A percentile compares a stretch with the other conserved stretches of the same genome.
Evolutionary conservation across 768 basidiomycete species (phyloP).

Genomic region (Lentinula lateritia): DNA sequence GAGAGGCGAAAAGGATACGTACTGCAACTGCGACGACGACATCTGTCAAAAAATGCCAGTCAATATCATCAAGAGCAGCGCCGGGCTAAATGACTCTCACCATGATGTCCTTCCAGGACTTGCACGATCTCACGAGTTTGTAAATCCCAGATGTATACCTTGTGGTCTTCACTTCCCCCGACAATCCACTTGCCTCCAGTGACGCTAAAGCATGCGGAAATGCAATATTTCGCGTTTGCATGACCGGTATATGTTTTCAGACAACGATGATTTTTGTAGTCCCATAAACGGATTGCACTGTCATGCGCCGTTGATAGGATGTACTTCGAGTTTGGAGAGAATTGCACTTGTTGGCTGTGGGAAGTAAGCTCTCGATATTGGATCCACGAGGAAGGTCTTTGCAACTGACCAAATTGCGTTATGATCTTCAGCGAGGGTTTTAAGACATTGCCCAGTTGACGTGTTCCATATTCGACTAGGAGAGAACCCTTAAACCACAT

Average conservation of each 20-base stretch:
- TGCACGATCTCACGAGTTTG: slow-evolving; percentile 85
- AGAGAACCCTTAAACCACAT: not conserved
- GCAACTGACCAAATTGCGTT: slow-evolving; percentile 68
- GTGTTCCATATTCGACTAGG: slow-evolving; percentile 93
- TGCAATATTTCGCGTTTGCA: slow-evolving; percentile 76
- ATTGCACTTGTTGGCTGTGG: slow-evolving; percentile 79
- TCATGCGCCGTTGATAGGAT: slow-evolving; percentile 93
- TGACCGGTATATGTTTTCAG: slow-evolving; percentile 90
- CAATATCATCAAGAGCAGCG: not conserved
- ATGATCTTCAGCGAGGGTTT: slow-evolving; percentile 89
- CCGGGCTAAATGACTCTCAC: slow-evolving; percentile 25
- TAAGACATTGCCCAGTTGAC: slow-evolving; percentile 88
- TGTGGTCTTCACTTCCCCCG: slow-evolving; percentile 87
- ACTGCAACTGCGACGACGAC: slow-evolving; percentile 82
- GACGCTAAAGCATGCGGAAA: slow-evolving; percentile 78
- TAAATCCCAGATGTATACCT: slow-evolving; percentile 87
- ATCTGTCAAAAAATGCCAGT: slow-evolving; percentile 29
- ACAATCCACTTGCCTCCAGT: slow-evolving; percentile 89
- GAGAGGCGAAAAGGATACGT: slow-evolving; percentile 13
- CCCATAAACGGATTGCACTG: slow-evolving; percentile 90
- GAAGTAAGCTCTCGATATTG: not conserved
- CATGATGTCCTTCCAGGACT: slow-evolving; percentile 68
- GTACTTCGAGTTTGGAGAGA: slow-evolving; percentile 94
- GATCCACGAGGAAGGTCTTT: too few relatives aligned
- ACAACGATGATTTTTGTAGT: slow-evolving; percentile 86